Percentiles rank a stretch among this genome's conserved stretches.
phyloP scores from a whole-genome alignment of 2,329 filamentous ascomycete species.

The Beauveria sp. region DNA sequence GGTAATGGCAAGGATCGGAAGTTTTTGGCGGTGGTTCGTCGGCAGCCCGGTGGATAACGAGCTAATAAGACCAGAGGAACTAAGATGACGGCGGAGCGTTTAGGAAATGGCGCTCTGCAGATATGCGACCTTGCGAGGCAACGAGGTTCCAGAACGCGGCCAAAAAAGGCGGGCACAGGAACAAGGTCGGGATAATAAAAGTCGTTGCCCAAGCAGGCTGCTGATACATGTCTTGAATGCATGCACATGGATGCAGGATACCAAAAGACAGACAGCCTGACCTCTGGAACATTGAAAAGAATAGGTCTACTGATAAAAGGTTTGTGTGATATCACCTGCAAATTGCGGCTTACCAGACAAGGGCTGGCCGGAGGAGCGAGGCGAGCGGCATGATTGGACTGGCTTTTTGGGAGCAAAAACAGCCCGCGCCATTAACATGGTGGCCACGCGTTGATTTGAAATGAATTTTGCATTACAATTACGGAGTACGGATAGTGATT shows the following conservation, averaged over 20 bases:
- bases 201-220: background rate
- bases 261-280: background rate
- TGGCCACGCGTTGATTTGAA: no score
- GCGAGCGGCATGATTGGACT: no score
- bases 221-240: background rate
- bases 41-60: background rate
- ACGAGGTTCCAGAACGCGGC: background rate
- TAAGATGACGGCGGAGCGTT: conserved; percentile 2
- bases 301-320: background rate
- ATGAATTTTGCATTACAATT: no score
- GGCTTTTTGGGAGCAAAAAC: no score
- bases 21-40: background rate
- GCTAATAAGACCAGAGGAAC: background rate
- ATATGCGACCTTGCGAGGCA: background rate
- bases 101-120: background rate
- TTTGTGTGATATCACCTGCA: background rate
- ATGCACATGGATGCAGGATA: background rate
- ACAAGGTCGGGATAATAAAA: background rate
- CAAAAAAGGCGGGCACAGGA: background rate
- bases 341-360: no score
- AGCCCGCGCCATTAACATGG: no score
- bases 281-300: background rate
- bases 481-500: no score
- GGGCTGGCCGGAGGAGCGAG: no score
- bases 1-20: background rate